Conservation (phyloP, 106 monocot species). For the Dendrobium officinale region DNA sequence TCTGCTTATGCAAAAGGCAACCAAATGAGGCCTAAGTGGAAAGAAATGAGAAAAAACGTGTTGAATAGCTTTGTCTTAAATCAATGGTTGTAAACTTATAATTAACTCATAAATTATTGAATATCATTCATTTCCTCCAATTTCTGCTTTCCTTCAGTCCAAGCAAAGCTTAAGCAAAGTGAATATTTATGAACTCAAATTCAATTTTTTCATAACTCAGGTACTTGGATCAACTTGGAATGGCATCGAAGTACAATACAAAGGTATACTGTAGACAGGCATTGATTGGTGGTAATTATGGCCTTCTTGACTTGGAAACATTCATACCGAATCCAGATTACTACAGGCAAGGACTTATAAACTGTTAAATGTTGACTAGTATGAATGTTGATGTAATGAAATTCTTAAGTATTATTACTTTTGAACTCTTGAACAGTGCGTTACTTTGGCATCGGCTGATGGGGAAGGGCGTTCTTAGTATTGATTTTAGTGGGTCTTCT, state of each 20-base stretch:
- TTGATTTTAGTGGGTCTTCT: constrained; percentile 47
- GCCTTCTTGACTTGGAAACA: constrained; percentile 67
- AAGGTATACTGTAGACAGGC: constrained; percentile 74
- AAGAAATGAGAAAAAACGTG: too few species aligned
- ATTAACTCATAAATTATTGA: too few species aligned
- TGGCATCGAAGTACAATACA: constrained; percentile 64
- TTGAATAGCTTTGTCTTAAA: too few species aligned
- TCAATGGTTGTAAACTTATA: too few species aligned
- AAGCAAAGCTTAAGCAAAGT: too few species aligned
- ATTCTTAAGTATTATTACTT: not conserved
- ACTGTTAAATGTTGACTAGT: not conserved
- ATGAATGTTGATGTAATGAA: not conserved
- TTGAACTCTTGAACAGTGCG: constrained; percentile 34
- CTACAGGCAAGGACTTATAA: constrained; percentile 39
- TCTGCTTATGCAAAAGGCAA: too few species aligned
- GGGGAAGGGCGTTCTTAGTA: constrained; percentile 71
- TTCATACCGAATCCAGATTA: constrained; percentile 94
- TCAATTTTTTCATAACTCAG: constrained; percentile 20
- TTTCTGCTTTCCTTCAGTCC: too few species aligned
- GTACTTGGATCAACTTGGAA: constrained; percentile 93
- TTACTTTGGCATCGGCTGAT: constrained; percentile 76
- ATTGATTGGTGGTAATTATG: constrained; percentile 88
- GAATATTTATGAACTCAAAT: not conserved
- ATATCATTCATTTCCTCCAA: too few species aligned
- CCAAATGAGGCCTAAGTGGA: too few species aligned